Percentiles rank a stretch among this genome's conserved stretches.
These are phyloP conservation scores for Pythium chondricola DNA, from an alignment of 352 stramenopile genomes.

Conservation along the genomic window DNA sequence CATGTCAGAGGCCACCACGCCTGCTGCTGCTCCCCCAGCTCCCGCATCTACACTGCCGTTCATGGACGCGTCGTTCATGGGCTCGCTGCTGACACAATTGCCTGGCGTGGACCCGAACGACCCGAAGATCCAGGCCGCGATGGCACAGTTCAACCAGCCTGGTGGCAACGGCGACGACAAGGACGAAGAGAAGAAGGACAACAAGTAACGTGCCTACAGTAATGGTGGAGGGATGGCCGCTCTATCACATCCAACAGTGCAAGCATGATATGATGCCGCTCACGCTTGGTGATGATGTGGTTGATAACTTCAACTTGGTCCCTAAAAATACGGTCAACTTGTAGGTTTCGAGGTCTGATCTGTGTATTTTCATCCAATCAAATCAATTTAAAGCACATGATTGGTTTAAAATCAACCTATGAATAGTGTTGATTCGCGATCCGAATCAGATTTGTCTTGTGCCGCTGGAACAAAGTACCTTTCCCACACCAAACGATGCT, in stretches of 20 bases:
- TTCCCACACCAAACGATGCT: background rate
- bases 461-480: background rate
- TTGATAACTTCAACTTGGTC: conserved; percentile 11
- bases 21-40: conserved; percentile 37
- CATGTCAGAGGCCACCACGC: conserved; percentile 20
- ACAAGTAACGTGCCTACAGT: conserved; percentile 47
- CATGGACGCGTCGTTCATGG: conserved; percentile 88
- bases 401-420: conserved; percentile 16
- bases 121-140: conserved; percentile 88
- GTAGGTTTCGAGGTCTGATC: conserved; percentile 13
- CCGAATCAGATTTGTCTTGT: conserved; percentile 13
- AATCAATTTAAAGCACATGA: background rate
- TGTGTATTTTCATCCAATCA: conserved; percentile 12
- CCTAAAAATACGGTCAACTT: conserved; percentile 3
- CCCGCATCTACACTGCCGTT: conserved; percentile 82
- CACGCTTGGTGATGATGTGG: no score
- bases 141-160: conserved; percentile 84
- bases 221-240: no score
- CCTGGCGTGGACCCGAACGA: conserved; percentile 90
- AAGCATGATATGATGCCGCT: no score
- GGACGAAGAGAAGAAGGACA: conserved; percentile 80
- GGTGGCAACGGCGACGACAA: conserved; percentile 61
- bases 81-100: conserved; percentile 82
- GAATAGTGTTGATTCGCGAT: conserved; percentile 19
- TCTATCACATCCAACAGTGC: no score